These are phyloP conservation scores for Pseudoscleropodium purum DNA, from an alignment of 225 moss, liverwort and hornwort species.

Conservation along the genomic window DNA sequence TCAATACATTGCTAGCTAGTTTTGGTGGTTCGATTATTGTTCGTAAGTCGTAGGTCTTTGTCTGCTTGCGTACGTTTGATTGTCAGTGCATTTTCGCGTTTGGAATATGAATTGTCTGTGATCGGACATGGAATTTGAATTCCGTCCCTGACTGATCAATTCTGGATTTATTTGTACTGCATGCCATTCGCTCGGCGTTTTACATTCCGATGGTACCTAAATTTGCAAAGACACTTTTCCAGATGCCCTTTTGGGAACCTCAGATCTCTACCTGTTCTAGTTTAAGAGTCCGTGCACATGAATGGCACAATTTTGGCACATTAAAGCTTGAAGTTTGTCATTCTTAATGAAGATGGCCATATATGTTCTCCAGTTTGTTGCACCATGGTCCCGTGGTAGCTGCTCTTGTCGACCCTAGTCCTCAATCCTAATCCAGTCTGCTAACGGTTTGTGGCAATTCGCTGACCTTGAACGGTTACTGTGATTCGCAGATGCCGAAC, in stretches of 20 bases:
- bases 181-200: not conserved
- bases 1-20: not conserved
- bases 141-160: not conserved
- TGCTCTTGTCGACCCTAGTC: not conserved
- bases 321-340: not conserved
- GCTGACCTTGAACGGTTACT: not conserved
- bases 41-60: not conserved
- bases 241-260: not conserved
- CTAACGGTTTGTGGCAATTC: not conserved
- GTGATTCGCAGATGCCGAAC: conserved; percentile 55
- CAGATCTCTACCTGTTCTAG: not conserved
- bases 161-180: not conserved
- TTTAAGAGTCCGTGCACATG: not conserved
- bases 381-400: not conserved
- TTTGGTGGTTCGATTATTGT: not conserved
- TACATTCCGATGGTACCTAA: not conserved
- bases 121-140: not conserved
- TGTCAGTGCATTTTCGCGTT: not conserved
- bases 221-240: not conserved
- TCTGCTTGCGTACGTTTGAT: not conserved
- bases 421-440: not conserved
- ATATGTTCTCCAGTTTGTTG: not conserved
- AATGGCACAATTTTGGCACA: not conserved
- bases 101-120: not conserved
- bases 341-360: not conserved